Base-by-base conservation (phyloP, 1,139 yeast genomes). In the Candida smagusa region DNA sequence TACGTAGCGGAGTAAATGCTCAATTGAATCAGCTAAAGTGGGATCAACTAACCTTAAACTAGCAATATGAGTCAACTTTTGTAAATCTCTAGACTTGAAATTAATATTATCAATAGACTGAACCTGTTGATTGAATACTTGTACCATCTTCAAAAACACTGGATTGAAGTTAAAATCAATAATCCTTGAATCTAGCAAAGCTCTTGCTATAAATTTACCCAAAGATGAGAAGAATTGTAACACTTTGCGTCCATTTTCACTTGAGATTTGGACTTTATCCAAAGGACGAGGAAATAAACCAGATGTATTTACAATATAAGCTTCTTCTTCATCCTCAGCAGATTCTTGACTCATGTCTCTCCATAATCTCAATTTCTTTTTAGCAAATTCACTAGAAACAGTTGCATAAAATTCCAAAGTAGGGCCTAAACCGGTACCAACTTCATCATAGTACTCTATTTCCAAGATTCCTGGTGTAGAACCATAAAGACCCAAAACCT, bases 341-440 rank as follows among this genome's bases (percentile, higher is more conserved):
- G 51, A 38, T 5, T 43, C 41, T 9, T 54, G 58, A 11, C 64
- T 68, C 8, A 41, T 34, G 34, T 69, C 68, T 48, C 95, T 73
- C 98, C 98, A 92, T 61, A 92, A 65, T 12, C 61, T 62, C 39
- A 83, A 61, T 36, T 71, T 72, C 39, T 71, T 73, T 44, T 65
- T 72, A 1, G 84, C 68, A 54, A 86, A 88, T 44, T 84, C 92
- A 44, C 69, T 78, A 0, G 97, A 88, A 4, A 87, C 92, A 9
- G 74, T 68, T 0, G 97, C 80, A 55, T 88, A 92, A 54, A 92
- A 92, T 58, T 92, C 98, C 44, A 90, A 68, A 0, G 98, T 92
- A 2, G 98, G 98, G 0, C 98, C 98, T 36, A 89, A 64, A 0
- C 98, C 98, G 1, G 96, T 84, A 9, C 98, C 98, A n/a, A 77